These are phyloP conservation scores for Elaeagnus macrophylla DNA, from an alignment of 306 rosid species.

Conservation along the genomic window DNA sequence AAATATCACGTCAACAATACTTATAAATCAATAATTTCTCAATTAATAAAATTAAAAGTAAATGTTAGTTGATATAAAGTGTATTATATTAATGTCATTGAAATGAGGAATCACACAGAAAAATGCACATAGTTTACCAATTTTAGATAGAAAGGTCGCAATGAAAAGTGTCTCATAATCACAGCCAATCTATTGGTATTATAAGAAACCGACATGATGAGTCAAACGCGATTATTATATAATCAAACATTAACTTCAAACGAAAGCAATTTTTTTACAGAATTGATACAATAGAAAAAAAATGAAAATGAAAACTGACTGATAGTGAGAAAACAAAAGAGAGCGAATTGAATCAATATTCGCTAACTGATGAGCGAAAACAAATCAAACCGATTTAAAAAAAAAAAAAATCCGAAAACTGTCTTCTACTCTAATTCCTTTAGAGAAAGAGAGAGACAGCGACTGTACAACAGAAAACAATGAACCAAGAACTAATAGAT, in stretches of 20 bases:
- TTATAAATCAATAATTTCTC: too few species aligned
- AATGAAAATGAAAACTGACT: background rate
- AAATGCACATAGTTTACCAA: conserved; percentile 1
- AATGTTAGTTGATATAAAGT: too few species aligned
- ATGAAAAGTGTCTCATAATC: conserved; percentile 19
- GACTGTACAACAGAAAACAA: conserved; percentile 37
- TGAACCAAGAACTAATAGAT: conserved; percentile 24
- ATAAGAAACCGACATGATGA: conserved; percentile 20
- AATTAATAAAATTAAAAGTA: too few species aligned
- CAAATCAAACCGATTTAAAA: too few species aligned
- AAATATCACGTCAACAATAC: too few species aligned
- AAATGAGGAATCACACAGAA: conserved; percentile 17
- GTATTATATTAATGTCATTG: conserved; percentile 10
- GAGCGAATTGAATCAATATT: background rate
- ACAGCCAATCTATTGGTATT: conserved; percentile 15
- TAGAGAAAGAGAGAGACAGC: conserved; percentile 21
- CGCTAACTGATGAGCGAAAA: conserved; percentile 3
- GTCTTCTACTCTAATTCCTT: conserved; percentile 21
- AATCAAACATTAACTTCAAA: conserved; percentile 19
- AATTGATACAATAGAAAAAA: background rate
- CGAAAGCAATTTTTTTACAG: conserved; percentile 6
- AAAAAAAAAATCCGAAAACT: background rate
- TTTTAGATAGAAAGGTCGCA: conserved; percentile 11
- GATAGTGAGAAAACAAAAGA: background rate
- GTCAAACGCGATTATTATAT: conserved; percentile 8